Base-by-base conservation (phyloP, 139 green algal genomes). In the Chlamydomonas eustigma region DNA sequence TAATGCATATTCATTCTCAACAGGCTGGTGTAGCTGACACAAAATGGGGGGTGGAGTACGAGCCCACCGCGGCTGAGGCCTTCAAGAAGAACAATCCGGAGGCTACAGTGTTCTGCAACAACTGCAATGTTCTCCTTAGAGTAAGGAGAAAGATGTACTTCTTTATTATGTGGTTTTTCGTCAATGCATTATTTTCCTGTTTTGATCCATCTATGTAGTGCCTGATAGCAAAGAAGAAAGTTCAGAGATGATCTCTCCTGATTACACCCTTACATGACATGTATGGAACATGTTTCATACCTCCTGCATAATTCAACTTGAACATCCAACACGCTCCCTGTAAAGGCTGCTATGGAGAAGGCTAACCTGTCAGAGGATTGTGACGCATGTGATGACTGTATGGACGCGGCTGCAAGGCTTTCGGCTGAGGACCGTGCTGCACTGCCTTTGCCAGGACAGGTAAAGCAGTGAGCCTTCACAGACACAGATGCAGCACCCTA, bases 31-130 rank as follows among this genome's bases (percentile, higher is more conserved):
- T 91, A 3, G 88, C 90, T 0, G 68, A 87, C 5, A 88, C 90
- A 37, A 92, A 90, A 73, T 98, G 95, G 95, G 95, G 91, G 39
- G 93, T 98, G 37, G 94, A 98, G 89, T 98, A 98, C 70, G 94
- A 98, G 83, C 37, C 71, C 18, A 84, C 89, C 1, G 94, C 94
- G 0, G 91, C 95, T 2, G 88, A 97, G 37, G 91, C 94, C 33
- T 98, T 97, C 85, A 74, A 88, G 75, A 78, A 94, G 22, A 98
- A 98, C 87, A 88, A 97, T 83, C 91, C 92, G 0, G 77, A 91
- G 0, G 90, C 93, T 0, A 76, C 81, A 30, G 84, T 93, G 35
- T 95, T 95, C 77, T 92, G 86, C 84, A 79, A 91, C 80, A 98
- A 98, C 86, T 97, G 93, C 91, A 98, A 97, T 79, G 93, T 97